Evolutionary conservation across 495 filamentous ascomycete genomes (phyloP).

Genomic region (Penicillium goetzii): DNA sequence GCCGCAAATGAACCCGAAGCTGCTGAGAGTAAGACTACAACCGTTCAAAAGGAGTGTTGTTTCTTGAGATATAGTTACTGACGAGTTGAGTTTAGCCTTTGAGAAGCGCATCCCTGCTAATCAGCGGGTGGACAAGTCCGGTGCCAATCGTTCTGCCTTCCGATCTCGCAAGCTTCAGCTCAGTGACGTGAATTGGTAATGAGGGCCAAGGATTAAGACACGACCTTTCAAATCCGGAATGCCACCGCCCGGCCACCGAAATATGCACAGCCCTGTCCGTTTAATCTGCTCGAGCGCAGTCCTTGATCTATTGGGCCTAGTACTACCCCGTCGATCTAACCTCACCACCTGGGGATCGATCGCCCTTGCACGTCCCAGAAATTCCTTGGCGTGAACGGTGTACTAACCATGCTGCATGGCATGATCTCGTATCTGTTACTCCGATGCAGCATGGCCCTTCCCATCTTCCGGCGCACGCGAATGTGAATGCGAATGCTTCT

Average conservation of each 20-base stretch:
- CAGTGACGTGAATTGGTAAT: constrained; percentile 96
- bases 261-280: neutral
- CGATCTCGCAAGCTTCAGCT: constrained; percentile 90
- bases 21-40: constrained; percentile 60
- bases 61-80: constrained; percentile 12
- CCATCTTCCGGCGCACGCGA: no score
- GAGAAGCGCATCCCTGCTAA: constrained; percentile 45
- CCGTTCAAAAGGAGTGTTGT: neutral
- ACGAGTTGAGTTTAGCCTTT: constrained; percentile 23
- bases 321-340: neutral
- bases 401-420: no score
- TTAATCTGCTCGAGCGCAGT: neutral
- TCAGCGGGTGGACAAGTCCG: constrained; percentile 64
- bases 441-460: no score
- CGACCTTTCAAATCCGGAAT: no score
- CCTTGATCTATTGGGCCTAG: neutral
- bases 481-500: no score
- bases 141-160: constrained; percentile 74
- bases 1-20: constrained; percentile 75
- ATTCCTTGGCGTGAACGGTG: no score
- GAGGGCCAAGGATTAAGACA: constrained; percentile 1
- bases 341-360: neutral
- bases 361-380: no score
- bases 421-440: no score
- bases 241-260: neutral